A percentile compares a stretch with the other conserved stretches of the same genome.
These are phyloP conservation scores for Penstemon newberryi DNA, from an alignment of 257 asterid genomes.

Conservation along the genomic window DNA sequence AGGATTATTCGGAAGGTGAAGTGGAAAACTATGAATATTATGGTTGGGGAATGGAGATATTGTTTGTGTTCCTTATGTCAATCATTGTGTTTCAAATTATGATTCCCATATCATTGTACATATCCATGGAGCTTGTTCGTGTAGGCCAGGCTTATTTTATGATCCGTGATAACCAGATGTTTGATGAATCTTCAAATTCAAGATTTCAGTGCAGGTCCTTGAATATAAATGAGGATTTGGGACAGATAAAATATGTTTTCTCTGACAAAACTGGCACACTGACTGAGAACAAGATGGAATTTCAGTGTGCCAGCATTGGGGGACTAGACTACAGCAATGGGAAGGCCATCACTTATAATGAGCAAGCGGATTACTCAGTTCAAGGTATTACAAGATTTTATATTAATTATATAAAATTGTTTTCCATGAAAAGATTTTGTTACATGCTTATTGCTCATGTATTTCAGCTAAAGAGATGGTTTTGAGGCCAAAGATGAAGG, in stretches of 20 bases:
- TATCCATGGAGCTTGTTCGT: conserved; percentile 98
- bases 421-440: neutral
- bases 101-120: conserved; percentile 97
- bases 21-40: conserved; percentile 66
- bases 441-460: conserved; percentile 18
- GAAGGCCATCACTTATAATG: conserved; percentile 37
- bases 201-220: conserved; percentile 95
- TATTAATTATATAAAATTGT: neutral
- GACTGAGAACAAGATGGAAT: conserved; percentile 99
- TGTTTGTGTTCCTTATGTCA: conserved; percentile 87
- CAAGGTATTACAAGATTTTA: conserved; percentile 48
- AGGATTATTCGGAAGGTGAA: conserved; percentile 55
- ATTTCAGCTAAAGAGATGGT: conserved; percentile 56
- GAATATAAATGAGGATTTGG: conserved; percentile 97
- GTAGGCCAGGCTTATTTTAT: conserved; percentile 97
- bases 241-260: conserved; percentile 93
- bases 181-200: conserved; percentile 67
- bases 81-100: conserved; percentile 92
- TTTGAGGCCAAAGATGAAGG: conserved; percentile 80
- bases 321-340: conserved; percentile 65
- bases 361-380: conserved; percentile 41
- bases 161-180: conserved; percentile 73
- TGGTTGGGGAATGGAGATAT: conserved; percentile 89
- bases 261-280: conserved; percentile 97
- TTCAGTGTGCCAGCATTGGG: conserved; percentile 86